These are phyloP conservation scores for Spathaspora sp. DNA, from an alignment of 805 yeast genomes.

Conservation along the genomic window DNA sequence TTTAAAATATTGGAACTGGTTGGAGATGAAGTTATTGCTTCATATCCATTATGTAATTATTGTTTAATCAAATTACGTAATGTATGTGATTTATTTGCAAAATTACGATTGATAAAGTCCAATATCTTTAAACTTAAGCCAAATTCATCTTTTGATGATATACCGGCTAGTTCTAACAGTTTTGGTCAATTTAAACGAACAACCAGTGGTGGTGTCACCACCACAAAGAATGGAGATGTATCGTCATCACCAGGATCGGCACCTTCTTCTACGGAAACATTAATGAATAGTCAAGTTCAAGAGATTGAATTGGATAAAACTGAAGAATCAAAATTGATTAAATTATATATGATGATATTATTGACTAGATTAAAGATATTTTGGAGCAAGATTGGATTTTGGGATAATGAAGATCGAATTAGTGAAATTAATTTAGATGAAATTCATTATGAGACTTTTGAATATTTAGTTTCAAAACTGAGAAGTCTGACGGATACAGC, in stretches of 20 bases:
- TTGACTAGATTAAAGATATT: conserved; percentile 69
- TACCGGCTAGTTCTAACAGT: conserved; percentile 11
- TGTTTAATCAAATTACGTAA: conserved; percentile 79
- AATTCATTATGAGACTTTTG: conserved; percentile 17
- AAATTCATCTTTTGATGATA: conserved; percentile 23
- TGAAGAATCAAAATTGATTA: conserved; percentile 34
- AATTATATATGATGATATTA: conserved; percentile 49
- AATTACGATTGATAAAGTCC: conserved; percentile 57
- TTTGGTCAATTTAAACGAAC: conserved; percentile 25
- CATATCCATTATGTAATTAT: conserved; percentile 73
- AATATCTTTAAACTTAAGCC: conserved; percentile 56
- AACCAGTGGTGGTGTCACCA: background rate
- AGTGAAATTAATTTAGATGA: conserved; percentile 25
- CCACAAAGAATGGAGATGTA: background rate
- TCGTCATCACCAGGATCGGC: background rate
- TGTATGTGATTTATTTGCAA: conserved; percentile 78
- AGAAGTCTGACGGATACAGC: background rate
- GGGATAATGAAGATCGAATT: conserved; percentile 51
- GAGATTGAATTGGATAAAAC: conserved; percentile 11
- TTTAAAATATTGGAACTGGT: conserved; percentile 45
- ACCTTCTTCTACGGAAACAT: background rate
- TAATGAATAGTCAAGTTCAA: conserved; percentile 8
- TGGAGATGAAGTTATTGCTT: conserved; percentile 29
- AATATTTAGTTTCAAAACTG: conserved; percentile 1
- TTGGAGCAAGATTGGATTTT: conserved; percentile 81